Base-by-base conservation (phyloP, 2,329 filamentous ascomycete species). In the Xylariaceae sp. region DNA sequence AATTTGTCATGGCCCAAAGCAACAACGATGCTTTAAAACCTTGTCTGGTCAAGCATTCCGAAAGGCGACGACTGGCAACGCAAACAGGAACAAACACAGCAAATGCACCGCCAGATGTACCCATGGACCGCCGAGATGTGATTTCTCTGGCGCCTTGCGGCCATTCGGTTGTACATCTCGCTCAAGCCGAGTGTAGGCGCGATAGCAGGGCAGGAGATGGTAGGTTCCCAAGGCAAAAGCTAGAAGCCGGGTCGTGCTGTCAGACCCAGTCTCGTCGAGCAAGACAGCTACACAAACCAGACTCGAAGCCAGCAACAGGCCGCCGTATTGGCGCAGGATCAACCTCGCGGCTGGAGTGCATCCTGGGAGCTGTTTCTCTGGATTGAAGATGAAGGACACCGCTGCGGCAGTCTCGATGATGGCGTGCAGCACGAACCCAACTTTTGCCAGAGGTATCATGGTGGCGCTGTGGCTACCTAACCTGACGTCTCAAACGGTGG, bases 291-390 rank as follows among this genome's bases (percentile, higher is more conserved):
- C 48, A 34, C 67, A 68, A 19, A 73, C 49, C n/a, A 74, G 47
- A 34, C 68, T 70, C 16, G 66, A 69, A 4, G 67, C 62, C 12
- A 71, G 51, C 3, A 78, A 60, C 12, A 74, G 60, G 11, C 69
- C 73, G 33, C 72, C 73, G 11, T 74, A 65, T 42, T 67, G 72
- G 36, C 67, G 64, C 11, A 75, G 54, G 24, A 77, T 57, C 29
- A 76, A 65, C 3, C 51, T 54, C 4, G 68, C 64, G 15, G 68
- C 64, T 2, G 53, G 50, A 4, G 64, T 55, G n/a, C 71, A 64
- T 8, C 54, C 57, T 8, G 64, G 58, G 9, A 76, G 61, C 44
- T 78, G 73, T 7, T 55, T 54, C 16, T 61, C 52, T 2, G 72
- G 71, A 1, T 42, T 44, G 30, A 69, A 51, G 41, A 73, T 64